Conservation (phyloP, 208 protist species). For the Trypanosoma cruzi region DNA sequence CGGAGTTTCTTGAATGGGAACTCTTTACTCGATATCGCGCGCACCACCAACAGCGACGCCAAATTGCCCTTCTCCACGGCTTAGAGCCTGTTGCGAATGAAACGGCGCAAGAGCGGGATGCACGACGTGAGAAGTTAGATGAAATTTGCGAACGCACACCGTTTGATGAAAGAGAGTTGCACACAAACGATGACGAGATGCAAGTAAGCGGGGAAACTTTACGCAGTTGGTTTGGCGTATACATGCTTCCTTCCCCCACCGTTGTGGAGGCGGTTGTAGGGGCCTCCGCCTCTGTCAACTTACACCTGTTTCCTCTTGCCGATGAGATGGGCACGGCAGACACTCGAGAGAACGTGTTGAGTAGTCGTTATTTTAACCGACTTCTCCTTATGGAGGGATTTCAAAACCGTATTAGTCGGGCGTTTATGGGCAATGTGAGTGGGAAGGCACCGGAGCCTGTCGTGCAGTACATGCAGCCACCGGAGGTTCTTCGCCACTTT, state of each 20-base stretch:
- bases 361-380: constrained; percentile 79
- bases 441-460: constrained; percentile 76
- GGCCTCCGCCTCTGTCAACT: constrained; percentile 32
- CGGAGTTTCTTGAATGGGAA: constrained; percentile 89
- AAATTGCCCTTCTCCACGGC: constrained; percentile 75
- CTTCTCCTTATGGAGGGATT: constrained; percentile 71
- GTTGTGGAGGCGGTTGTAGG: constrained; percentile 66
- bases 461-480: constrained; percentile 67
- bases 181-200: constrained; percentile 65
- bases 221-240: constrained; percentile 87
- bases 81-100: constrained; percentile 88
- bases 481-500: constrained; percentile 73
- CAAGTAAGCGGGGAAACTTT: constrained; percentile 67
- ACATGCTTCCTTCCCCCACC: constrained; percentile 83
- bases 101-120: constrained; percentile 76
- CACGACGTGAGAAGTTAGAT: constrained; percentile 65
- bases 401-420: constrained; percentile 63
- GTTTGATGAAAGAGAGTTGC: constrained; percentile 58
- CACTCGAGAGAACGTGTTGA: constrained; percentile 85
- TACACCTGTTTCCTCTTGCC: constrained; percentile 58
- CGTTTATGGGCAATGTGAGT: constrained; percentile 50
- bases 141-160: constrained; percentile 85
- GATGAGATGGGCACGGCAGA: constrained; percentile 70
- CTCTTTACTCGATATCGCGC: constrained; percentile 90
- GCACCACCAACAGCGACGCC: constrained; percentile 87